Evolutionary conservation across 2,329 filamentous ascomycete species (phyloP).

Genomic region (Phialophora tarda): DNA sequence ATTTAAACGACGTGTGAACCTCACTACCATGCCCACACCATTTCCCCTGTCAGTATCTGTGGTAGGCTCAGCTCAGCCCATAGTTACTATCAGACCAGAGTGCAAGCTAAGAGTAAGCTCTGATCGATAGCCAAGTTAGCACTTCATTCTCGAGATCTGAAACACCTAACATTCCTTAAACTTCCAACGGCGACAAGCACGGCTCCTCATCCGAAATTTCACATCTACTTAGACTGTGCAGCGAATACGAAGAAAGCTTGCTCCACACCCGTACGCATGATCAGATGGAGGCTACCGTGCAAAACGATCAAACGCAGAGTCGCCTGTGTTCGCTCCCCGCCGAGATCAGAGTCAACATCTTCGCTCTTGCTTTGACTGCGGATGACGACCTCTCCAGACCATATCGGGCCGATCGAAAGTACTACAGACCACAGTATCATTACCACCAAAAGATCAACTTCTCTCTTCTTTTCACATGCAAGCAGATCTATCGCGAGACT

Average conservation of each 20-base stretch:
- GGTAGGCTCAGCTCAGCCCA: neutral
- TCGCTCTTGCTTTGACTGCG: constrained; percentile 46
- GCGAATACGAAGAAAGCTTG: neutral
- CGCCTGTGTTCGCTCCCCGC: constrained; percentile 52
- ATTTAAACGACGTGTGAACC: neutral
- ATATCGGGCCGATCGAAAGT: constrained; percentile 39
- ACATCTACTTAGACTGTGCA: neutral
- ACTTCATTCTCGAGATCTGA: constrained; percentile 7
- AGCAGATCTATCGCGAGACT: constrained; percentile 48
- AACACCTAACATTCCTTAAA: constrained; percentile 12
- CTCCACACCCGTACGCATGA: neutral
- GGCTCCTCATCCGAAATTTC: constrained; percentile 7
- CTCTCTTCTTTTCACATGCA: constrained; percentile 47
- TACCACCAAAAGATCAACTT: constrained; percentile 42
- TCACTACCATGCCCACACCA: neutral
- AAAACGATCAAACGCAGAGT: constrained; percentile 34
- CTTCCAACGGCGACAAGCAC: neutral
- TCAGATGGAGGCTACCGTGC: constrained; percentile 9
- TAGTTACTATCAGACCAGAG: neutral
- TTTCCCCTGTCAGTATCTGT: neutral
- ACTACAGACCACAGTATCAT: constrained; percentile 44
- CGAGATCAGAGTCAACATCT: constrained; percentile 59
- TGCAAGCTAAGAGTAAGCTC: constrained; percentile 9
- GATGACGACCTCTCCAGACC: constrained; percentile 35
- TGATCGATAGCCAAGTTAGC: neutral